Evolutionary conservation across 257 asterid species (phyloP), one percentile per base, ranked within the genome.

Genomic region (Solanum tarapatanum): DNA sequence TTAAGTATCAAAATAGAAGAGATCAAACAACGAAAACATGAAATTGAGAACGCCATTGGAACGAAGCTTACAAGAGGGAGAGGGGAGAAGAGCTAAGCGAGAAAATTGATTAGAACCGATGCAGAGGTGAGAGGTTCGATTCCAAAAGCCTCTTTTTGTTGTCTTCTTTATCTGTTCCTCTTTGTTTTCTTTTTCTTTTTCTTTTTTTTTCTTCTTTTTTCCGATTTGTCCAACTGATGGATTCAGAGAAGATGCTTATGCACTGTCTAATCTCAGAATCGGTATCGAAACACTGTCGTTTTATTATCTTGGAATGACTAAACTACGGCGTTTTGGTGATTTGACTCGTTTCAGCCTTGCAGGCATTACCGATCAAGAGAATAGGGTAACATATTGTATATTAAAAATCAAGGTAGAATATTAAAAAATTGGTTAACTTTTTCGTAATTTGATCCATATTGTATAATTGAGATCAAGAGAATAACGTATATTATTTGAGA

Each of bases 11-110:
- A 16, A 91, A 90, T 88, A 88, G 45, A 76, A 86, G 86, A 41
- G 80, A 79, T 43, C 84, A 86, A 90, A 90, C 84, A 85, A 55
- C 62, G 4, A 13, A 79, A 87, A 87, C 68, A 70, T 69, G 48
- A 75, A 84, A 73, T 23, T 37, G 9, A 55, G 43, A 84, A 26
- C 39, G 33, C 6, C 84, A 73, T 51, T 73, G 28, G 70, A 90
- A 74, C 75, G 86, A 33, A 90, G 86, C 94, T 91, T 88, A 93
- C 96, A 88, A 66, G 91, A 90, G 86, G 13, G 55, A 24, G 66
- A 79, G 84, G 16, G 86, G 58, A 74, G 84, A 64, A 74, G 79
- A 80, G 87, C 87, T 39, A 77, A 80, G 87, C 21, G 70, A 83
- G 84, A 72, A 23, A 37, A 35, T 30, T 68, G 68, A 84, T 75